These are phyloP conservation scores for Nyctanthes arbortristis DNA, from an alignment of 257 asterid species.

Conservation along the genomic window DNA sequence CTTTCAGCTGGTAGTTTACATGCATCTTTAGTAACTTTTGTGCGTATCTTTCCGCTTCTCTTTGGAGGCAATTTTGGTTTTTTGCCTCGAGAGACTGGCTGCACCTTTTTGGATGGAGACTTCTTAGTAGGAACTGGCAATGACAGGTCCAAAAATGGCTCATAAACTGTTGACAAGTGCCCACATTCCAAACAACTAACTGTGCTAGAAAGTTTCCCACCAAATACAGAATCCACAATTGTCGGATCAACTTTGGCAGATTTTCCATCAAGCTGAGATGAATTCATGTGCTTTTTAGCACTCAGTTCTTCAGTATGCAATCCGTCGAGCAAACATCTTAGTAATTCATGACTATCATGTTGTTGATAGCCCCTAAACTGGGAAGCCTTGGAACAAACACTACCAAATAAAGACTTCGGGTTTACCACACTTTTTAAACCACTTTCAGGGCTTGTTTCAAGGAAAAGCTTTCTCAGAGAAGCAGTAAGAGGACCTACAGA, in stretches of 20 bases:
- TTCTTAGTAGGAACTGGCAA: conserved; percentile 88
- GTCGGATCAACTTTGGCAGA: conserved; percentile 39
- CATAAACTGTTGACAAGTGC: conserved; percentile 68
- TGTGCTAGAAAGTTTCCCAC: conserved; percentile 79
- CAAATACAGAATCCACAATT: conserved; percentile 75
- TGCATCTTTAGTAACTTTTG: conserved; percentile 48
- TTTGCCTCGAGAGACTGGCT: conserved; percentile 54
- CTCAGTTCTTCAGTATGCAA: conserved; percentile 67
- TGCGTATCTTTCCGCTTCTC: conserved; percentile 45
- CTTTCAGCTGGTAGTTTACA: conserved; percentile 34
- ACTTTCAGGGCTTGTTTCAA: conserved; percentile 50
- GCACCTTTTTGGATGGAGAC: conserved; percentile 53
- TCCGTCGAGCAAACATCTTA: conserved; percentile 84
- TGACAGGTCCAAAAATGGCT: conserved; percentile 85
- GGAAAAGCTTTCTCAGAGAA: conserved; percentile 62
- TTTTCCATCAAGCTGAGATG: conserved; percentile 37
- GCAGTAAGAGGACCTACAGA: conserved; percentile 68
- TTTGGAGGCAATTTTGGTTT: conserved; percentile 71
- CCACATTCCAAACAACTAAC: conserved; percentile 87
- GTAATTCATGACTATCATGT: conserved; percentile 95
- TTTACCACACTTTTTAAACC: conserved; percentile 53
- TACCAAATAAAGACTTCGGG: conserved; percentile 74
- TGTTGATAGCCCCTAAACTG: conserved; percentile 92
- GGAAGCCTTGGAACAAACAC: conserved; percentile 77
- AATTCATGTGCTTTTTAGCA: conserved; percentile 41